phyloP scores from a whole-genome alignment of 139 green algal species.

The Auxenochlorella protothecoides region DNA sequence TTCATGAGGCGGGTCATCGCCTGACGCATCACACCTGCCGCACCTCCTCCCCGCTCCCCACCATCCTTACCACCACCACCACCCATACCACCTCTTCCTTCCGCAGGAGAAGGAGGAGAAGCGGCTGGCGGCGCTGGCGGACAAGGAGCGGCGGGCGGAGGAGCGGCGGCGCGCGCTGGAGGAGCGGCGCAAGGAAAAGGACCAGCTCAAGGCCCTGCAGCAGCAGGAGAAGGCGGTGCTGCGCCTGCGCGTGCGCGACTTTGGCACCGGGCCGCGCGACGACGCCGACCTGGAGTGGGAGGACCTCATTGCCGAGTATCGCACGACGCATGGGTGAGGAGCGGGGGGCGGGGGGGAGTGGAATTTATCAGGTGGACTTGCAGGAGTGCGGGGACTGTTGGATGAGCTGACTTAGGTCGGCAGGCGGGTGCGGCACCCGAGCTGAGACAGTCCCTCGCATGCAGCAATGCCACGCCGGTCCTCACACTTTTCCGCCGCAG shows the following conservation, averaged over 20 bases:
- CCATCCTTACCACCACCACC: too few species aligned
- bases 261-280: slow-evolving; percentile 39
- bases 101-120: slow-evolving; percentile 26
- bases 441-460: too few species aligned
- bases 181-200: slow-evolving; percentile 54
- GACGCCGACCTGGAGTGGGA: slow-evolving; percentile 71
- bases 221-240: slow-evolving; percentile 38
- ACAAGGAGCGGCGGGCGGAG: slow-evolving; percentile 22
- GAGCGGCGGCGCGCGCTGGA: slow-evolving; percentile 18
- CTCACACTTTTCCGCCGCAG: background rate
- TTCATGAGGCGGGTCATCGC: too few species aligned
- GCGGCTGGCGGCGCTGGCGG: slow-evolving; percentile 21
- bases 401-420: too few species aligned
- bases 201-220: slow-evolving; percentile 42
- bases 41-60: too few species aligned
- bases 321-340: slow-evolving; percentile 13
- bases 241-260: slow-evolving; percentile 21
- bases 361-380: too few species aligned
- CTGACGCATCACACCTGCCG: too few species aligned
- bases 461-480: background rate
- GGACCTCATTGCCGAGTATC: slow-evolving; percentile 31
- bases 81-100: too few species aligned
- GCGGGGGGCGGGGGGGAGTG: slow-evolving; percentile 2
- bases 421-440: too few species aligned
- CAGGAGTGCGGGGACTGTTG: too few species aligned